Percentiles rank a stretch among this genome's conserved stretches.
phyloP scores from a whole-genome alignment of 768 basidiomycete species.

The Rhizopogon vinicolor region DNA sequence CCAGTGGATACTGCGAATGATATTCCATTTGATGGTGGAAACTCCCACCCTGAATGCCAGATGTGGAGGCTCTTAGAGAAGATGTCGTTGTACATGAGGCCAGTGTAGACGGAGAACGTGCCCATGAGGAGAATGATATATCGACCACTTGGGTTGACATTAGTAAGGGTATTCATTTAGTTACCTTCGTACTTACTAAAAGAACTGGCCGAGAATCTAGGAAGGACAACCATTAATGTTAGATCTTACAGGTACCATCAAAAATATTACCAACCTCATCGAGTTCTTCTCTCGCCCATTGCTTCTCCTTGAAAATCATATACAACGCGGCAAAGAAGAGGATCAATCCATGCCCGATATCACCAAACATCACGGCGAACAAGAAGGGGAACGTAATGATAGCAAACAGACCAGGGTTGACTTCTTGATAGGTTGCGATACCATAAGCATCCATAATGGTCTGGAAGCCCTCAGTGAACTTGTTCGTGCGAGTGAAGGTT shows the following conservation, averaged over 20 bases:
- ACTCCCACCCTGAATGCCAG: slow-evolving; percentile 86
- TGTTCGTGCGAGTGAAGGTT: slow-evolving; percentile 92
- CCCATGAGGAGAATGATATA: slow-evolving; percentile 99
- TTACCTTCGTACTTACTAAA: slow-evolving; percentile 62
- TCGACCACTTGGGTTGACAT: slow-evolving; percentile 63
- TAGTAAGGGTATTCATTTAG: slow-evolving; percentile 8
- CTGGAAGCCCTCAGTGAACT: slow-evolving; percentile 96
- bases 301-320: slow-evolving; percentile 87
- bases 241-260: background rate
- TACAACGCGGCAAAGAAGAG: slow-evolving; percentile 70
- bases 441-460: slow-evolving; percentile 98
- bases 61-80: slow-evolving; percentile 91
- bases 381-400: slow-evolving; percentile 95
- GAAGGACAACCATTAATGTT: background rate
- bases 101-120: slow-evolving; percentile 93
- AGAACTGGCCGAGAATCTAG: slow-evolving; percentile 84
- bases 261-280: slow-evolving; percentile 53
- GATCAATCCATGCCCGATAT: slow-evolving; percentile 92
- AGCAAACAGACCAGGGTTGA: slow-evolving; percentile 94
- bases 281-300: slow-evolving; percentile 65
- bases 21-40: slow-evolving; percentile 44
- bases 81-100: slow-evolving; percentile 97
- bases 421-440: slow-evolving; percentile 90
- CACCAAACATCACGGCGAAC: slow-evolving; percentile 99
- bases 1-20: slow-evolving; percentile 55